Evolutionary conservation across 2,329 filamentous ascomycete species (phyloP), one percentile per base, ranked within the genome.

Genomic region (Scedosporium apiospermum): DNA sequence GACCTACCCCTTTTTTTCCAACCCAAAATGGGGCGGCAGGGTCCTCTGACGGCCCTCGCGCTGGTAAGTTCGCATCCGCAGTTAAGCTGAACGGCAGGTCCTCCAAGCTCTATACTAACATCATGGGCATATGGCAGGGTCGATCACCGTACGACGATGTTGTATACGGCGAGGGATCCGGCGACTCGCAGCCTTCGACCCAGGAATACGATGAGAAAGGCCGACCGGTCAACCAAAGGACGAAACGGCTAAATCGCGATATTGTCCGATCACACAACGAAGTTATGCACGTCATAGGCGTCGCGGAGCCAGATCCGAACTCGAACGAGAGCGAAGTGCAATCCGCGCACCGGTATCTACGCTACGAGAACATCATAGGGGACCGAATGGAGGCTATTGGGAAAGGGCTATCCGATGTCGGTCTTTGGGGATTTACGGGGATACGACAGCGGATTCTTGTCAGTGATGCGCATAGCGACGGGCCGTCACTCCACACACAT

Each of bases 271-370:
- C 83, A 9, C 83, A 86, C 67, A 86, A 86, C 66, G 83, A 86
- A 65, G 83, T 86, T 3, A 86, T 86, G 83, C 76, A 80, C 18
- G 82, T 85, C 9, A 86, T 86, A 46, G 83, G 83, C 4, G 83
- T 86, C 4, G 83, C 83, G 7, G 83, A 86, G 67, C 80, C 82
- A 14, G 83, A 86, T 61, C 79, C 78, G 60, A 68, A 68, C 3
- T 69, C 72, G 23, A 74, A 72, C 6, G 77, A 79, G 49, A 71
- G 73, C 1, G 72, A 76, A n/a, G 71, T 72, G 14, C 73, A 75
- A 10, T 80, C 65, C 71, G 76, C 38, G 71, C 72, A 7, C 49
- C 46, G 49, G 10, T 61, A 61, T 26, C 26, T 61, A 30, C 30
- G 53, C 9, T 79, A 81, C 59, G 82, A 86, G 64, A 77, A 79